These are phyloP conservation scores for Lithospermum erythrorhizon DNA, from an alignment of 257 asterid genomes.

Conservation along the genomic window DNA sequence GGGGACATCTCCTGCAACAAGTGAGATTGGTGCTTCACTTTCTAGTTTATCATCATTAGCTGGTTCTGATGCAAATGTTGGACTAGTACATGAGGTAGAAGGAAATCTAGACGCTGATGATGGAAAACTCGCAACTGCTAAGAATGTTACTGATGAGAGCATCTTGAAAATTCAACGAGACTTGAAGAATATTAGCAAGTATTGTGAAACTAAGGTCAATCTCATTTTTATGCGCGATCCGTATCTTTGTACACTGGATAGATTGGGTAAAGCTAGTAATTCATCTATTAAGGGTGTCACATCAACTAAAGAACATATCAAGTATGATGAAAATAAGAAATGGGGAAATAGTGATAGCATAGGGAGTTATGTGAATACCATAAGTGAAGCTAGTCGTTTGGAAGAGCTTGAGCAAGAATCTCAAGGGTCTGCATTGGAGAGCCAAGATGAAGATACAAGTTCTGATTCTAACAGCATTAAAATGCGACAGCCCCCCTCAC, in stretches of 20 bases:
- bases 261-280: slow-evolving; percentile 25
- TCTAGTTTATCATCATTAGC: slow-evolving; percentile 18
- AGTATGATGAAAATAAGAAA: slow-evolving; percentile 13
- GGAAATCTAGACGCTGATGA: slow-evolving; percentile 18
- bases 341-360: slow-evolving; percentile 22
- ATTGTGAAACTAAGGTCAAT: no score
- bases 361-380: slow-evolving; percentile 21
- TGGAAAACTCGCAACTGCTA: slow-evolving; percentile 23
- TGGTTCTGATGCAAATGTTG: slow-evolving; percentile 23
- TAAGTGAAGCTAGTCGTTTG: slow-evolving; percentile 20
- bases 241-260: slow-evolving; percentile 34
- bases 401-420: slow-evolving; percentile 30
- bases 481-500: slow-evolving; percentile 30
- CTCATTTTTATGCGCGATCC: slow-evolving; percentile 33
- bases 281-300: slow-evolving; percentile 22
- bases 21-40: slow-evolving; percentile 16
- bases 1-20: slow-evolving; percentile 15
- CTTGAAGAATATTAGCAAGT: slow-evolving; percentile 18
- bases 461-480: slow-evolving; percentile 18
- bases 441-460: slow-evolving; percentile 25
- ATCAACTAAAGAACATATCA: slow-evolving; percentile 12
- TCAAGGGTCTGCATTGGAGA: slow-evolving; percentile 23
- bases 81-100: slow-evolving; percentile 13
- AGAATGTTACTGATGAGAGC: slow-evolving; percentile 21
- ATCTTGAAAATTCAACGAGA: slow-evolving; percentile 20